phyloP scores from a whole-genome alignment of 192 early-diverging fungal genomes.

The Backusella australiensis region DNA sequence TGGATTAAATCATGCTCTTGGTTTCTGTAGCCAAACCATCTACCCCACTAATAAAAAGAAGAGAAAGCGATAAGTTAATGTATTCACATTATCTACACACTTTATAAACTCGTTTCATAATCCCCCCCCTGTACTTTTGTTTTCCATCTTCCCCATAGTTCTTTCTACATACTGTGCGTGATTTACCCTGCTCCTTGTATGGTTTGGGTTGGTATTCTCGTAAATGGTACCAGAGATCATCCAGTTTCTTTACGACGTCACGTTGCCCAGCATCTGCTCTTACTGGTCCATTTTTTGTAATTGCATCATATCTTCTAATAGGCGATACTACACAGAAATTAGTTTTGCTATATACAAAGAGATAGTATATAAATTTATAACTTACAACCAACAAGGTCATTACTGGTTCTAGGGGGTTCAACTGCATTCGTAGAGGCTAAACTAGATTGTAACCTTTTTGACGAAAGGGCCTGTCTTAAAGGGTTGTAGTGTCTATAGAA shows the following conservation, averaged over 20 bases:
- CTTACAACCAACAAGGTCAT: background rate
- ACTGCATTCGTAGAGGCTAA: background rate
- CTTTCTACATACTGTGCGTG: background rate
- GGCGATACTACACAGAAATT: background rate
- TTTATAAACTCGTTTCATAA: background rate
- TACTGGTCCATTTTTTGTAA: slow-evolving; percentile 8
- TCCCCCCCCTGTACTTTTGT: background rate
- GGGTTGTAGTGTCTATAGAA: background rate
- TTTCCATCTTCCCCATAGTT: background rate
- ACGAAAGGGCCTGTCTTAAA: background rate
- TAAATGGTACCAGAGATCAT: slow-evolving; percentile 6
- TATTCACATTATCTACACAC: background rate
- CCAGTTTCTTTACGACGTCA: background rate
- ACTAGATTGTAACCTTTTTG: background rate
- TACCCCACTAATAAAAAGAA: slow-evolving; percentile 7
- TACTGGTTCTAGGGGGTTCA: background rate
- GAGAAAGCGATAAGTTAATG: background rate
- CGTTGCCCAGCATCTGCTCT: background rate
- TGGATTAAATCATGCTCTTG: background rate
- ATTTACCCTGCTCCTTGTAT: slow-evolving; percentile 1
- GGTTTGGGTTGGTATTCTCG: slow-evolving; percentile 7
- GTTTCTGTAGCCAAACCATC: slow-evolving; percentile 12
- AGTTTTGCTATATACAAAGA: background rate
- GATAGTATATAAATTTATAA: background rate
- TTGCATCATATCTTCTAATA: slow-evolving; percentile 5